Evolutionary conservation across 2,329 filamentous ascomycete species (phyloP).

Genomic region (Ceratocystis destructans): DNA sequence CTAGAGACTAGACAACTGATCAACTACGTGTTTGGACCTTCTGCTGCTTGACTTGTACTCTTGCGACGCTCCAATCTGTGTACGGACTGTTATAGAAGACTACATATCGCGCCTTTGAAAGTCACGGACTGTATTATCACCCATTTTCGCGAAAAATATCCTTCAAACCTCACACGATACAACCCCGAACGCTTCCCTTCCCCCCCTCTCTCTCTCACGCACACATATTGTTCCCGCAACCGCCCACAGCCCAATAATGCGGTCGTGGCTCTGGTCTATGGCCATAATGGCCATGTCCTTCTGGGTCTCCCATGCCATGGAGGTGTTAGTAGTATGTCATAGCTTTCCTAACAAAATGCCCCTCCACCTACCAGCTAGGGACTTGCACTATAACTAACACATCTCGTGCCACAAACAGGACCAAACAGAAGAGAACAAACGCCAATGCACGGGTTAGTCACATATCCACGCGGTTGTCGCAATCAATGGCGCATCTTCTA

Average conservation of each 20-base stretch:
- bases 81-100: too few relatives aligned
- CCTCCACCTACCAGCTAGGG: constrained; percentile 5
- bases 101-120: too few relatives aligned
- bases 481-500: constrained; percentile 22
- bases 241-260: constrained; percentile 6
- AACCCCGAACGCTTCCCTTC: too few relatives aligned
- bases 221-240: neutral
- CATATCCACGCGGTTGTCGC: neutral
- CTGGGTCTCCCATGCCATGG: constrained; percentile 41
- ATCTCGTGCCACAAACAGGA: constrained; percentile 28
- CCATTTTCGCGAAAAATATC: too few relatives aligned
- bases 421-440: constrained; percentile 59
- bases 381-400: neutral
- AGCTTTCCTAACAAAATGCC: constrained; percentile 17
- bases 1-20: neutral
- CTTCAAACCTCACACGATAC: too few relatives aligned
- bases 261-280: constrained; percentile 19
- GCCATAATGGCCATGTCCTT: constrained; percentile 37
- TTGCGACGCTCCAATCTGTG: neutral
- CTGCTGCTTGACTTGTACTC: neutral
- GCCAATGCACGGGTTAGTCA: constrained; percentile 51
- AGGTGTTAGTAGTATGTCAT: constrained; percentile 34
- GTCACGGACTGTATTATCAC: too few relatives aligned
- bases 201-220: too few relatives aligned
- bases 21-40: neutral